Evolutionary conservation across 1,139 yeast species (phyloP).

Genomic region (Nakaseomyces glabratus): DNA sequence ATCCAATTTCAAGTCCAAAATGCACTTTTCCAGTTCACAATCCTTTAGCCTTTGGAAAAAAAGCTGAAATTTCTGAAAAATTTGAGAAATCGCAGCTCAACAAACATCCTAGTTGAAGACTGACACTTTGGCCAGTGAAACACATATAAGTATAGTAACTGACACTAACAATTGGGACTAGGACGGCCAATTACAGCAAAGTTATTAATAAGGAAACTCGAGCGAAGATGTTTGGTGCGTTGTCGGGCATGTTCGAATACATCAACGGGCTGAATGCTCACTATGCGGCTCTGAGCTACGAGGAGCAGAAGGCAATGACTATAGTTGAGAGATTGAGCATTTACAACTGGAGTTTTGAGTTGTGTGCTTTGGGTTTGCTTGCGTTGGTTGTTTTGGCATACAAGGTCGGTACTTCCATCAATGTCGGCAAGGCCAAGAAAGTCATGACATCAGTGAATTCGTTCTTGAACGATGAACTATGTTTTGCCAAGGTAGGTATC

Average conservation of each 20-base stretch:
- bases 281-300: constrained; percentile 38
- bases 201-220: too few relatives aligned
- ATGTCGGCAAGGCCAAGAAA: constrained; percentile 45
- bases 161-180: too few relatives aligned
- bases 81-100: too few relatives aligned
- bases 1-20: too few relatives aligned
- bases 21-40: too few relatives aligned
- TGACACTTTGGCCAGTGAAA: too few relatives aligned
- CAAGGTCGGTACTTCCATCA: constrained; percentile 51
- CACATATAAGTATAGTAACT: too few relatives aligned
- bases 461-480: constrained; percentile 41
- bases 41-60: too few relatives aligned
- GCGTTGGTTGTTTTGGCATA: constrained; percentile 37
- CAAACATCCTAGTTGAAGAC: too few relatives aligned
- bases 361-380: constrained; percentile 45
- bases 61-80: too few relatives aligned
- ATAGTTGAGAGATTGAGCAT: constrained; percentile 38
- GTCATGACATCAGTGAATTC: constrained; percentile 42
- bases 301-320: constrained; percentile 45
- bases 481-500: constrained; percentile 78
- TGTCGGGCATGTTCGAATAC: constrained; percentile 13
- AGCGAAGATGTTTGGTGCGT: constrained; percentile 10
- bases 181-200: too few relatives aligned
- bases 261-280: constrained; percentile 23
- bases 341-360: constrained; percentile 72